Base-by-base conservation (phyloP, 148 eudicot species). In the Camellia granthamiana region DNA sequence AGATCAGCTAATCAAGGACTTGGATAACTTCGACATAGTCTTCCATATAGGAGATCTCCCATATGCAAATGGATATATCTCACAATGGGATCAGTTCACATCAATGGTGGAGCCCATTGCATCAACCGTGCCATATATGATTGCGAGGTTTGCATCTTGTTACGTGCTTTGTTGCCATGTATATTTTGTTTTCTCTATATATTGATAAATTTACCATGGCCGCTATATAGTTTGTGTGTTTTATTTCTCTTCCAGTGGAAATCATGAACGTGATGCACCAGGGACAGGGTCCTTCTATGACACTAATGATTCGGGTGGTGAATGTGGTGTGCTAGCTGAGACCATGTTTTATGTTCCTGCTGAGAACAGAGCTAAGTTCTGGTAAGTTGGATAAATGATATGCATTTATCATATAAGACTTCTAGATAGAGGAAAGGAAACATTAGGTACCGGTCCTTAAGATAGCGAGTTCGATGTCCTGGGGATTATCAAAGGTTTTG, bases 11-110 rank as follows among this genome's bases (percentile, higher is more conserved):
- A 90, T 90, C 81, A 86, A 87, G 23, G 95, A 94, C 77, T 82
- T 91, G 5, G 42, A 86, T 64, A 87, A 94, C 83, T 78, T 88
- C 30, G 98, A 94, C 84, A 88, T 90, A 52, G 98, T 92, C 42
- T 92, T 92, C 81, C 97, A 92, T 42, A 92, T 92, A 49, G 97
- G 98, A 78, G 98, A 91, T 74, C 69, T 94, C 46, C 16, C 84
- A 14, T 94, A 94, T 84, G 87, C 97, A 18, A 91, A 90, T 75
- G 98, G 97, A 56, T 94, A 94, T 44, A 82, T 94, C 38, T 94
- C 98, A 19, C 92, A 92, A 75, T 94, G 97, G 97, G 97, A 92
- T 88, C 97, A 94, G 61, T 94, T 94, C 79, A 92, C 98, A 6
- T 84, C 93, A 62, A 92, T 91, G 80, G 89, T 94, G 76, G 94